These are phyloP conservation scores for Colletotrichum godetiae DNA, from an alignment of 2,329 filamentous ascomycete species.

Conservation along the genomic window DNA sequence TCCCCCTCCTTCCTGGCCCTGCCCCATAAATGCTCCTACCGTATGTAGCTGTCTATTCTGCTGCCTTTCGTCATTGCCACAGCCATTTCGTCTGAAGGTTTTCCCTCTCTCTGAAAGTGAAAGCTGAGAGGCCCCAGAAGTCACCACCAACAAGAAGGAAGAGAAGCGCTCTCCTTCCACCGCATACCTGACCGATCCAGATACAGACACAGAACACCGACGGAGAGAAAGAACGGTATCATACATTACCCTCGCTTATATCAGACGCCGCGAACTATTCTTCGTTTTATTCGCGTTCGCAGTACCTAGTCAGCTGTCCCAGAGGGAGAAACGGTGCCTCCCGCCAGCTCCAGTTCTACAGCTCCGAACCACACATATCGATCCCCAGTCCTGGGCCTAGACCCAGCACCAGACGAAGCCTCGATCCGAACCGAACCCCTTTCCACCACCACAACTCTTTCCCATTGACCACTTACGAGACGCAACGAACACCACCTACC, in stretches of 20 bases:
- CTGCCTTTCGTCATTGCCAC: conserved; percentile 36
- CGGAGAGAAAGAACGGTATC: background rate
- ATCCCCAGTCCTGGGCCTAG: background rate
- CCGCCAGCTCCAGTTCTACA: background rate
- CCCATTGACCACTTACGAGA: conserved; percentile 25
- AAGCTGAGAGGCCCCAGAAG: background rate
- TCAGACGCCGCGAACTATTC: background rate
- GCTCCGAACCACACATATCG: background rate
- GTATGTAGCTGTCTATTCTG: conserved; percentile 23
- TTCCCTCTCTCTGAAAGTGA: conserved; percentile 17
- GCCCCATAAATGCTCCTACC: conserved; percentile 33
- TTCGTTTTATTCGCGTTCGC: background rate
- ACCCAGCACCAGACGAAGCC: conserved; percentile 14
- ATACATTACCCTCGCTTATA: background rate
- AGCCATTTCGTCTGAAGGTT: conserved; percentile 34
- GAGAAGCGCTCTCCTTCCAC: background rate
- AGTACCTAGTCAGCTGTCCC: background rate
- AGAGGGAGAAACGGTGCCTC: background rate
- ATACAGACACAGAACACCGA: background rate
- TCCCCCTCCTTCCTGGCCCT: conserved; percentile 10
- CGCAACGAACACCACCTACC: background rate
- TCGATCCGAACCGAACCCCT: conserved; percentile 29
- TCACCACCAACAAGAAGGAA: background rate
- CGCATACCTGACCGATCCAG: background rate
- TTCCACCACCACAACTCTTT: conserved; percentile 4